Evolutionary conservation across 208 protist species (phyloP), one percentile per base, ranked within the genome.

Genomic region (Leishmania lainsoni): DNA sequence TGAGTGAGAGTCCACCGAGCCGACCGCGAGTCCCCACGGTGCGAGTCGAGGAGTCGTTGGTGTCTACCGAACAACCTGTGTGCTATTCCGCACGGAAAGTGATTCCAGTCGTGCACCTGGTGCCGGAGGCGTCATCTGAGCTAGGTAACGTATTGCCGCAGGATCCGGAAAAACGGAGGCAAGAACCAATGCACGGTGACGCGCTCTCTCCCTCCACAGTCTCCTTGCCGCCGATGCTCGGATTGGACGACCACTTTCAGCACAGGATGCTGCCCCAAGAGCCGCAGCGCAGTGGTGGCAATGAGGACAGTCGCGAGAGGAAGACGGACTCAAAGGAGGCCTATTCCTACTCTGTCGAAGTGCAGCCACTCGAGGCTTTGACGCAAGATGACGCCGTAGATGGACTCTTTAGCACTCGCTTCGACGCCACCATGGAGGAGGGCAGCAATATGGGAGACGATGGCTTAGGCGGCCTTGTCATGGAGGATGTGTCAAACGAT

Each of bases 21-120:
- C 72, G 72, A 61, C 29, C 16, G 48, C 52, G 61, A 9, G 51
- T 9, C 32, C 51, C 29, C 51, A n/a, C 14, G 1, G 72, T n/a
- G 3, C 72, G 29, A 39, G 32, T 39, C 29, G 29, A 29, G 51
- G 29, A 76, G n/a, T 20, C 26, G 42, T 16, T 54, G n/a, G 66
- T 10, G 32, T 6, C 17, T 16, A 8, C 69, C 26, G 45, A 3
- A 3, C 39, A 26, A n/a, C 3, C 26, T 4, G 39, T 4, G 8
- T 1, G 3, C 10, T 1, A 8, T 10, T 52, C 68, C 14, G 66
- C 49, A 71, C 54, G 32, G 52, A 85, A 85, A 68, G 32, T 76
- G 29, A 81, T 85, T n/a, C 81, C 81, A 4, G 81, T 79, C n/a
- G 81, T 81, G 63, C 59, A 75, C 10, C 81, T 85, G 9, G 81